phyloP scores from a whole-genome alignment of 306 rosid genomes.

The Lotus japonicus region DNA sequence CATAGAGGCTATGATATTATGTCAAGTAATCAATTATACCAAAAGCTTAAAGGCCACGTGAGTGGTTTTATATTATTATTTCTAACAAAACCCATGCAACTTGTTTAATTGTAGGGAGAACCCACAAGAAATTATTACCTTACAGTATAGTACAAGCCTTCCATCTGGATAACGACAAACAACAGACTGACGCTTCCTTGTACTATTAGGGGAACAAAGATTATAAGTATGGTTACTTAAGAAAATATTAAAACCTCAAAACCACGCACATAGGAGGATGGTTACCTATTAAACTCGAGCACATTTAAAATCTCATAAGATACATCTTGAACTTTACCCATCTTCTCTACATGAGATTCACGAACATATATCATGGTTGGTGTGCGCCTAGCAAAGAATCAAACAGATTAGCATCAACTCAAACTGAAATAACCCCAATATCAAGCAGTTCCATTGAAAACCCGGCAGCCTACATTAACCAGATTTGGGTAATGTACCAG shows the following conservation, averaged over 20 bases:
- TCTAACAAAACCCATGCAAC: too few relatives aligned
- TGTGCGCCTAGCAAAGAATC: slow-evolving; percentile 62
- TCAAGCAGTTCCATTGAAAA: slow-evolving; percentile 12
- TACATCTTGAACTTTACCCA: slow-evolving; percentile 66
- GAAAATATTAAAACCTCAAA: neutral
- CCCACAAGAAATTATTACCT: slow-evolving; percentile 56
- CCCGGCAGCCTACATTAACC: neutral
- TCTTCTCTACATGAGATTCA: slow-evolving; percentile 83
- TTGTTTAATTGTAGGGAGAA: neutral
- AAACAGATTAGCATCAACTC: slow-evolving; percentile 22
- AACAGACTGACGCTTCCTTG: slow-evolving; percentile 97
- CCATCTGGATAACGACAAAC: slow-evolving; percentile 96
- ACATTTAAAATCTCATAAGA: slow-evolving; percentile 89
- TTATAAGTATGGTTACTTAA: slow-evolving; percentile 14
- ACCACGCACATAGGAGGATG: neutral
- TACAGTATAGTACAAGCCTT: slow-evolving; percentile 84
- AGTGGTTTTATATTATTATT: too few relatives aligned
- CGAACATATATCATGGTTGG: slow-evolving; percentile 84
- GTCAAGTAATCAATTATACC: too few relatives aligned
- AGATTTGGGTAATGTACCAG: too few relatives aligned
- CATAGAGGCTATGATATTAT: too few relatives aligned
- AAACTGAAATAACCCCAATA: slow-evolving; percentile 18
- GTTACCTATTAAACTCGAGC: slow-evolving; percentile 89
- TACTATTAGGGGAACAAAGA: slow-evolving; percentile 43
- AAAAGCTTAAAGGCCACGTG: too few relatives aligned